A percentile compares a stretch with the other conserved stretches of the same genome.
phyloP scores from a whole-genome alignment of 768 basidiomycete genomes.

The Boletus coccyginus region DNA sequence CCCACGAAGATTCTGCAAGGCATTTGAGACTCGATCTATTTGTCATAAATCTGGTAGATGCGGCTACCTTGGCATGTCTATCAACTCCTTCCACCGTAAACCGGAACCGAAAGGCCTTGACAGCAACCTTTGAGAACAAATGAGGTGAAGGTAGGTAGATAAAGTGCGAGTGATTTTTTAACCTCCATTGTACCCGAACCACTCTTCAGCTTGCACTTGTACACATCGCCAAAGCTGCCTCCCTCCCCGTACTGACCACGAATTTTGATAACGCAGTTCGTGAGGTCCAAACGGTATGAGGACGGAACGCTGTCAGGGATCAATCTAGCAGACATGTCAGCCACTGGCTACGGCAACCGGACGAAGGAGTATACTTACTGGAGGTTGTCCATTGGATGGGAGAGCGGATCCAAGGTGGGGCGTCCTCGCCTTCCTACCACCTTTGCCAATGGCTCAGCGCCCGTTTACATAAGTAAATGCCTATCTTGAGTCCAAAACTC shows the following conservation, averaged over 20 bases:
- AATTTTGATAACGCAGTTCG: neutral
- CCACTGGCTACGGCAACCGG: no score
- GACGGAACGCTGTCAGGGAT: no score
- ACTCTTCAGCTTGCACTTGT: conserved; percentile 3
- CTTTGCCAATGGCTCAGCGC: no score
- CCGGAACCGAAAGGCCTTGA: conserved; percentile 16
- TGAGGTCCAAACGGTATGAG: neutral
- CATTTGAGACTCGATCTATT: neutral
- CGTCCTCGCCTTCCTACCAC: no score
- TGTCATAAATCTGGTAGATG: neutral
- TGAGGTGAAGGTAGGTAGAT: neutral
- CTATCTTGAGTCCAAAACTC: no score
- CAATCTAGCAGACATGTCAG: no score
- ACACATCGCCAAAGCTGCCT: conserved; percentile 12
- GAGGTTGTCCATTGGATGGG: no score
- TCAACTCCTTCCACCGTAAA: neutral
- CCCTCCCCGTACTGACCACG: neutral
- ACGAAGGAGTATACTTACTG: no score
- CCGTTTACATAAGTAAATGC: no score
- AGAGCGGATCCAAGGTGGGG: no score
- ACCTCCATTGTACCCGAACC: neutral
- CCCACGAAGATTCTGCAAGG: conserved; percentile 11
- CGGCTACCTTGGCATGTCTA: neutral
- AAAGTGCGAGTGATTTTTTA: neutral
- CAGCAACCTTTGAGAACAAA: conserved; percentile 11